Evolutionary conservation across 148 eudicot species (phyloP).

Genomic region (Fagopyrum tataricum): DNA sequence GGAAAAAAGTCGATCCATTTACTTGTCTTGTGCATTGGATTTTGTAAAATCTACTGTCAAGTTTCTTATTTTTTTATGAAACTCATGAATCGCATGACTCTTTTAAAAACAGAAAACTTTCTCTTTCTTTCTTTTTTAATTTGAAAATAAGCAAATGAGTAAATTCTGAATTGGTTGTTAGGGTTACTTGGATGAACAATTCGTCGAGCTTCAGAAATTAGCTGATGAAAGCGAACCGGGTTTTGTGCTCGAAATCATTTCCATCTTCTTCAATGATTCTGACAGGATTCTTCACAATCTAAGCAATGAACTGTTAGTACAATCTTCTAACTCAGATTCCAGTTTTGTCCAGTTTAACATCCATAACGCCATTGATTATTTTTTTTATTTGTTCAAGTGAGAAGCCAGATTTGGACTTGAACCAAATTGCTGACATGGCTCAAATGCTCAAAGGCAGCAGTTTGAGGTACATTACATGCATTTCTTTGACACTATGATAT

Average conservation of each 20-base stretch:
- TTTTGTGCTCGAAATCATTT: background rate
- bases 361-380: background rate
- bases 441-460: background rate
- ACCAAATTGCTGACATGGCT: background rate
- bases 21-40: background rate
- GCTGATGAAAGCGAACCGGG: background rate
- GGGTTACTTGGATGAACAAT: conserved; percentile 6
- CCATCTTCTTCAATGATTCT: conserved; percentile 5
- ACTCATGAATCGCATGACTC: background rate
- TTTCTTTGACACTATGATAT: background rate
- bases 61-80: background rate
- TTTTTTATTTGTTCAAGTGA: background rate
- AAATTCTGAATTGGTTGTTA: background rate
- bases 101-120: background rate
- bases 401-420: background rate
- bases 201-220: background rate
- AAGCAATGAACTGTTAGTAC: background rate
- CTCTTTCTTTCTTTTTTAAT: background rate
- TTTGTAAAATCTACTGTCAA: background rate
- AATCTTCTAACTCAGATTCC: background rate
- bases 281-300: background rate
- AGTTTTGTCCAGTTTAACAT: background rate
- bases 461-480: background rate
- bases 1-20: background rate
- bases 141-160: background rate